A percentile compares a stretch with the other conserved stretches of the same genome.
Evolutionary conservation across 2,329 filamentous ascomycete species (phyloP).

Genomic region (Apiospora kogelbergensis): DNA sequence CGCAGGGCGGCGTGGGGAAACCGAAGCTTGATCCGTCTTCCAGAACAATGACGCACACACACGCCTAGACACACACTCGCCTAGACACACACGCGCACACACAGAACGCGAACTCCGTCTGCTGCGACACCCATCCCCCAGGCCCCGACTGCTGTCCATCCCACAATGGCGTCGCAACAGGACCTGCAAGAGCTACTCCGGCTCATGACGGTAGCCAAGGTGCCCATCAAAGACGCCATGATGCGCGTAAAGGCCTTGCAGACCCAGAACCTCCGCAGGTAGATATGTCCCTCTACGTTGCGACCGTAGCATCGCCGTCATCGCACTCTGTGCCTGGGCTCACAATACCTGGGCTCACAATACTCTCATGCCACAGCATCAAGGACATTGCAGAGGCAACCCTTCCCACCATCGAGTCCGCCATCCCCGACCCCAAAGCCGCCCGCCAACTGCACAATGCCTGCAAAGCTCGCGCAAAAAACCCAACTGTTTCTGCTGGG

Average conservation of each 20-base stretch:
- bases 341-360: background rate
- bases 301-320: background rate
- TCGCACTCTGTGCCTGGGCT: background rate
- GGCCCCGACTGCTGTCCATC: no score
- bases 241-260: constrained; percentile 58
- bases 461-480: constrained; percentile 54
- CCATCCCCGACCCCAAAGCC: constrained; percentile 47
- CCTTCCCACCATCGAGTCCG: constrained; percentile 42
- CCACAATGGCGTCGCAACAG: constrained; percentile 52
- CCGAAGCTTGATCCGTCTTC: background rate
- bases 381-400: constrained; percentile 54
- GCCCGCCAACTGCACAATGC: constrained; percentile 53
- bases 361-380: constrained; percentile 41
- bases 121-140: no score
- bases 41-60: background rate
- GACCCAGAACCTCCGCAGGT: constrained; percentile 55
- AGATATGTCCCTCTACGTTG: constrained; percentile 29
- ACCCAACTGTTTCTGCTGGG: constrained; percentile 21
- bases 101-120: no score
- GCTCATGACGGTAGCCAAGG: constrained; percentile 57
- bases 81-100: no score
- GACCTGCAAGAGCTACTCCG: constrained; percentile 63
- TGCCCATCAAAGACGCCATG: constrained; percentile 60
- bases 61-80: background rate
- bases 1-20: background rate